Base-by-base conservation (phyloP, 1,284 basidiomycete species). In the Chalciporus sp. region DNA sequence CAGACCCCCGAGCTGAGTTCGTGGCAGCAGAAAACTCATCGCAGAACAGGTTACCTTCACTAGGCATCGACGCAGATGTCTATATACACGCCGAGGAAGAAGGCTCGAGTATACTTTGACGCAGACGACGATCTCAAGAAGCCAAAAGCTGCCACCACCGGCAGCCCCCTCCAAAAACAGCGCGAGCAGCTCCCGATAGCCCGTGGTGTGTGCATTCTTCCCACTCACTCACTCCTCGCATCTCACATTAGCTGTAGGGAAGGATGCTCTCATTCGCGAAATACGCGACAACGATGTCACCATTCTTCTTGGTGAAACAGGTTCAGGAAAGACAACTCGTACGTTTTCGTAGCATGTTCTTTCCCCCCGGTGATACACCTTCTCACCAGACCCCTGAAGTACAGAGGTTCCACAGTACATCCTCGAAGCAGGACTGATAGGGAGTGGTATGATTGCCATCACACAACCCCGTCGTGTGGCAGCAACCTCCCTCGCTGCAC, bases 311-410 rank as follows among this genome's bases (percentile, higher is more conserved):
- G 96, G 95, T 50, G 96, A 99, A 74, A 99, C 96, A 0, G 97
- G 96, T 35, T 97, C 94, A 26, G 96, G 96, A 58, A 99, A 99
- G 76, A 98, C 96, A 0, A 99, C 96, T 45, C 95, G 92, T 93
- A 73, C 61, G 88, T 59, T 43, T 48, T 56, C 17, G 45, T 47
- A n/a, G 16, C 40, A 14, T 42, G 27, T 28, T 7, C 27, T 17
- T 48, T 49, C 17, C 23, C 19, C 57, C 45, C 47, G 37, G 49
- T 40, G 49, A 14, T 42, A 46, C 42, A 37, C 29, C 43, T 56
- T 64, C 47, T 61, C 49, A 70, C 58, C 45, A 49, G 48, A 40
- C 23, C 55, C 52, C 52, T 71, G 66, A 68, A 69, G 67, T 64
- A 40, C 71, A 94, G 90, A 96, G 78, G 84, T 96, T 28, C 94